Base-by-base conservation (phyloP, 2,329 filamentous ascomycete species). In the Sclerotinia minor region DNA sequence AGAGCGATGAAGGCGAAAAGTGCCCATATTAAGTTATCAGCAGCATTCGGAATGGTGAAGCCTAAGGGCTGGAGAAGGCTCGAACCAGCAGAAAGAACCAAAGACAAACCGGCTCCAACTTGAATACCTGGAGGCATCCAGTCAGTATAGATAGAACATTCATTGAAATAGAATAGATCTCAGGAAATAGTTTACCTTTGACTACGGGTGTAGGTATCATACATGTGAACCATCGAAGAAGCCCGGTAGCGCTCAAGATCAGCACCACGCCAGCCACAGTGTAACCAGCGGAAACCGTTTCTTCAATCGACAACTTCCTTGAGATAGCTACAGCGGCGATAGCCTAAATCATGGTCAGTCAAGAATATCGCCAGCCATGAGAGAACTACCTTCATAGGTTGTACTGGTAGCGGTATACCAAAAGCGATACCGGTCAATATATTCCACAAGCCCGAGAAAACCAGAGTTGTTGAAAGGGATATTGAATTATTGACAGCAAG, bases 241-340 rank as follows among this genome's bases (percentile, higher is more conserved):
- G 79, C 0, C 94, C 92, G 0, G 92, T 96, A 5, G 88, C 76
- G 75, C 90, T 94, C 77, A 97, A 87, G 0, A 96, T 8, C 11
- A 94, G 83, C 11, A 97, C 89, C 29, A 89, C 85, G 8, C 81
- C 81, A 2, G 89, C 88, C 45, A 97, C 93, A 68, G 92, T 90
- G 49, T 94, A 85, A 1, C 94, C 94, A 1, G 93, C 92, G 0
- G 91, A 90, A n/a, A 92, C 87, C 53, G 91, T 94, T 71, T 92
- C 85, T 59, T 86, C 85, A 24, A 88, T 83, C 0, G 86, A 86
- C 71, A 92, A 88, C 41, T 81, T 82, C 15, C 87, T 83, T 8
- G 89, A 83, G 68, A 97, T 92, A n/a, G 93, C 92, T 0, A 96
- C 91, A 0, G 94, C 92, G 7, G 94, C 94, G 69, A 98, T 96